Conservation (phyloP, 176 grass and related monocot genomes). For the Thalia dealbata region DNA sequence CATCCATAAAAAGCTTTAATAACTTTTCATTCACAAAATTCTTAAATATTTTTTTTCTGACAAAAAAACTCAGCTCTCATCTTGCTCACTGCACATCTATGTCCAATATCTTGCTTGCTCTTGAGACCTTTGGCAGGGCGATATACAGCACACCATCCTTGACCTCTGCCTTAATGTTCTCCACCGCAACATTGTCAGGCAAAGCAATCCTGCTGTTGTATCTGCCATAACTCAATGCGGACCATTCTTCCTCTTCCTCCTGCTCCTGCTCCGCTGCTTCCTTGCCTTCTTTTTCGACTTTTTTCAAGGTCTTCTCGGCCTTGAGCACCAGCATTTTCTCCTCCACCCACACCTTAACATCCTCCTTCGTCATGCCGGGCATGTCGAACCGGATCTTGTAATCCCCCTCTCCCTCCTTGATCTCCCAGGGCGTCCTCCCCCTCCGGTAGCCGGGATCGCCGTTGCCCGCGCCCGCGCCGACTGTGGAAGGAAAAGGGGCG, state of each 20-base stretch:
- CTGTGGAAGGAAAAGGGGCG: neutral
- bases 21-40: no score
- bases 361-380: conserved; percentile 39
- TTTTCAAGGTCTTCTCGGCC: conserved; percentile 27
- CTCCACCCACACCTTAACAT: conserved; percentile 36
- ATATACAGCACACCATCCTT: conserved; percentile 43
- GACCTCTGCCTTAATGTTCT: conserved; percentile 42
- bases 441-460: conserved; percentile 5
- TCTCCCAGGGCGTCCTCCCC: conserved; percentile 48
- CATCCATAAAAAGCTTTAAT: no score
- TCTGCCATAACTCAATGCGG: conserved; percentile 33
- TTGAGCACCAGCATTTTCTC: conserved; percentile 33
- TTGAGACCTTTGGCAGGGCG: conserved; percentile 29
- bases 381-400: conserved; percentile 49
- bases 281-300: neutral
- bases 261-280: neutral
- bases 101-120: conserved; percentile 23
- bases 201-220: conserved; percentile 42
- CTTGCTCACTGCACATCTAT: conserved; percentile 30
- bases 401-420: conserved; percentile 31
- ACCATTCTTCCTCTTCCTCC: conserved; percentile 21
- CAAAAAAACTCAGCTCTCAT: neutral
- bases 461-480: neutral
- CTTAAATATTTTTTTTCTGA: no score
- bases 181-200: conserved; percentile 43